Evolutionary conservation across 2,329 filamentous ascomycete species (phyloP), one percentile per base, ranked within the genome.

Genomic region (Fusarium beomiforme): DNA sequence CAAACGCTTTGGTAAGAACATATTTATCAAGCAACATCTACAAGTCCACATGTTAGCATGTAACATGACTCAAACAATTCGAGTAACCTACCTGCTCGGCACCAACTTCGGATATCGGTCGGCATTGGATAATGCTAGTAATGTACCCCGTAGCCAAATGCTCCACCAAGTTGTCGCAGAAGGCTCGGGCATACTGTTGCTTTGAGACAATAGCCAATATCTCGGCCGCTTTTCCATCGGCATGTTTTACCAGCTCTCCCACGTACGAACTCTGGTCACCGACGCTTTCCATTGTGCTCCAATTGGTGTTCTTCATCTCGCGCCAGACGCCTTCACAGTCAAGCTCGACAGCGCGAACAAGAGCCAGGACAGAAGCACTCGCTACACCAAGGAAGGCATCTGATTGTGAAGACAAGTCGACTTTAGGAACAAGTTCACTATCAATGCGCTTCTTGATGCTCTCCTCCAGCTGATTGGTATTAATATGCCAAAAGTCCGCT

Each of bases 11-110:
- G 63, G 93, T 95, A 24, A 97, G 85, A 12, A 93, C 93, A 77
- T 98, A 98, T 71, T 95, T 95, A 81, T 99, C 96, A 8, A 99
- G 89, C 23, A 98, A 87, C 94, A 99, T 98, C 89, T 97, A 68
- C 21, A 9, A 37, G 21, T 26, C 19, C 44, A 39, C 74, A 80
- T 68, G 80, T 79, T 70, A 42, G 33, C n/a, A 24, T 39, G 19
- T 6, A 10, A 2, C 36, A 31, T 43, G 13, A 34, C 39, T 66
- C 23, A 42, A 37, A 37, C n/a, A 7, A n/a, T 13, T n/a, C 21
- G 31, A 49, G 10, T 58, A 44, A 50, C 81, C 73, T 84, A 92
- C 91, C 87, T 94, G 96, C 81, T 99, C 95, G 14, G 96, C 96
- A 16, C 95, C 96, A 59, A 94, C 93, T 82, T 98, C 96, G 8